phyloP scores from a whole-genome alignment of 78 protist species.

The Emiliania huxleyi region DNA sequence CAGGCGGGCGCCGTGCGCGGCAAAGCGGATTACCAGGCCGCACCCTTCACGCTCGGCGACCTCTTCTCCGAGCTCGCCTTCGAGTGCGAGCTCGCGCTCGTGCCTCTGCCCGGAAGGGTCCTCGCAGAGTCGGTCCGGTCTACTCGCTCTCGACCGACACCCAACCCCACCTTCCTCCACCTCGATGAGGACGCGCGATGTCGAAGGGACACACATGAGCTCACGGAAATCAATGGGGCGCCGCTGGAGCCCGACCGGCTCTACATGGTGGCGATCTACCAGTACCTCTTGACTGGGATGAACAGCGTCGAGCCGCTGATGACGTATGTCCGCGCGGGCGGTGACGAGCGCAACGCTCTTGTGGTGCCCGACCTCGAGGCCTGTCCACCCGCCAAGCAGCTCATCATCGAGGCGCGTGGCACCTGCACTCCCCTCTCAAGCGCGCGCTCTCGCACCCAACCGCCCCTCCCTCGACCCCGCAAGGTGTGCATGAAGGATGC shows the following conservation, averaged over 20 bases:
- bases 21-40: neutral
- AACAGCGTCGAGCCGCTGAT: neutral
- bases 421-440: too few species aligned
- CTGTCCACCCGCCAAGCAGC: neutral
- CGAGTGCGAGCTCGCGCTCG: neutral
- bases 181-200: neutral
- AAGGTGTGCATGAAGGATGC: too few species aligned
- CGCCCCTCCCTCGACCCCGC: too few species aligned
- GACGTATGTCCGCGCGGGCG: neutral
- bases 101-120: neutral
- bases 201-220: neutral
- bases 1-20: neutral
- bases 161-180: neutral
- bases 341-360: too few species aligned
- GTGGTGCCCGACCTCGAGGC: neutral
- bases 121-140: neutral
- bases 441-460: too few species aligned
- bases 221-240: neutral
- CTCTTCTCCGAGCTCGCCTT: neutral
- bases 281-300: neutral
- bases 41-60: neutral
- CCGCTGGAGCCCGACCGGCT: neutral
- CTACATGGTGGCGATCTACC: neutral
- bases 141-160: neutral
- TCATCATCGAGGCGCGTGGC: neutral